These are phyloP conservation scores for Lepiota venenata DNA, from an alignment of 768 basidiomycete species.

Conservation along the genomic window DNA sequence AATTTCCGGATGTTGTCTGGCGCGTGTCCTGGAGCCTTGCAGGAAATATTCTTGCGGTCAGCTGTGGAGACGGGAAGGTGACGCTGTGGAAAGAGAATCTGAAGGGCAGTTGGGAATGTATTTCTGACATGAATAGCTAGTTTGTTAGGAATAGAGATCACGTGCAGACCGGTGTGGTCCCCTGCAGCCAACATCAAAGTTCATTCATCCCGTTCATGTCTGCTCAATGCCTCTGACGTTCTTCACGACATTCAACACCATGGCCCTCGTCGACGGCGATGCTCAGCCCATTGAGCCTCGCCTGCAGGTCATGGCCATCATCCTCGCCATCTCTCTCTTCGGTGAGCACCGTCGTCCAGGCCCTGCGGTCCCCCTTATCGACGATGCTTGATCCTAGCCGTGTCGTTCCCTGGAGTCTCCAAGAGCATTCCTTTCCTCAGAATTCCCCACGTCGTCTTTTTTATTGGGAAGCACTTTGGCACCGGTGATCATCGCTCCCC, in stretches of 20 bases:
- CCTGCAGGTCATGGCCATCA: conserved; percentile 40
- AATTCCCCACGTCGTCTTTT: conserved; percentile 70
- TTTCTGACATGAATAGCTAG: conserved; percentile 89
- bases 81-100: conserved; percentile 98
- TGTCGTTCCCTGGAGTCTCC: conserved; percentile 68
- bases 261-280: background rate
- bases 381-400: conserved; percentile 38
- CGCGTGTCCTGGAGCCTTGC: conserved; percentile 98
- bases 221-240: background rate
- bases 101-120: conserved; percentile 94
- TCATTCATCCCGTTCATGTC: background rate
- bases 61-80: conserved; percentile 97
- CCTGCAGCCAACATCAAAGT: background rate
- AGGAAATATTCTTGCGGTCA: conserved; percentile 93
- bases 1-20: conserved; percentile 98
- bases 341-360: conserved; percentile 36
- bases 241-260: background rate
- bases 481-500: conserved; percentile 44
- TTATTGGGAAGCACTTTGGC: conserved; percentile 86
- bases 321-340: conserved; percentile 60
- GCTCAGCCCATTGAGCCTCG: conserved; percentile 13
- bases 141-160: background rate
- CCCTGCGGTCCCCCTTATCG: background rate
- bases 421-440: conserved; percentile 47
- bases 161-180: conserved; percentile 12